Conservation (phyloP, 495 filamentous ascomycete species). For the Apiosordaria backusii region DNA sequence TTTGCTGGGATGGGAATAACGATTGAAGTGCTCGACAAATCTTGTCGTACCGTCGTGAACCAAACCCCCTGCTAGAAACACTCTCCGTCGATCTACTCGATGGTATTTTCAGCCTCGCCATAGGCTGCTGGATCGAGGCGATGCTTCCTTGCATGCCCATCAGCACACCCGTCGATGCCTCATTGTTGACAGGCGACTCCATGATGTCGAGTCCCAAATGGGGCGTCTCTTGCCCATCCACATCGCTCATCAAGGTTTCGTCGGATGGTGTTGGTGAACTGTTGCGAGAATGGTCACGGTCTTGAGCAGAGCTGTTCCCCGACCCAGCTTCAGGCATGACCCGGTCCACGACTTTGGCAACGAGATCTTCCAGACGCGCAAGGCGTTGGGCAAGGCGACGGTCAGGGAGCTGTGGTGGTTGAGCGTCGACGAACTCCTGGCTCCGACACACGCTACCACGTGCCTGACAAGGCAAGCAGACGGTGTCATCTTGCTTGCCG, state of each 20-base stretch:
- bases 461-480: conserved; percentile 46
- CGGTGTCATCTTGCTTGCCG: conserved; percentile 33
- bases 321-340: conserved; percentile 28
- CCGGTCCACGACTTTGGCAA: conserved; percentile 45
- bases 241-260: conserved; percentile 6
- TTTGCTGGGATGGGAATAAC: conserved; percentile 40
- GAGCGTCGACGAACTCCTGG: conserved; percentile 48
- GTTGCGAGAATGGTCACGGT: neutral
- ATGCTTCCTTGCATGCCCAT: neutral
- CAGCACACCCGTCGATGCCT: neutral
- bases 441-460: conserved; percentile 47
- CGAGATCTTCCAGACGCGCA: conserved; percentile 43
- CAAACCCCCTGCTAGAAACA: conserved; percentile 14
- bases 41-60: conserved; percentile 16
- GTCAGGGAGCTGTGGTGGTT: conserved; percentile 32
- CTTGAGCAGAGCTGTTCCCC: neutral
- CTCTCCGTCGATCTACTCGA: neutral
- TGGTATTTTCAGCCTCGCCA: neutral
- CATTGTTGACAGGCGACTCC: conserved; percentile 8
- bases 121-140: neutral
- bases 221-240: neutral
- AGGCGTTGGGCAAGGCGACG: conserved; percentile 43
- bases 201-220: neutral
- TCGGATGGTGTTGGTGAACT: conserved; percentile 18
- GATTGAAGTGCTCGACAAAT: conserved; percentile 32